Evolutionary conservation across 2,329 filamentous ascomycete genomes (phyloP).

Genomic region (Daldinia eschscholtzii): DNA sequence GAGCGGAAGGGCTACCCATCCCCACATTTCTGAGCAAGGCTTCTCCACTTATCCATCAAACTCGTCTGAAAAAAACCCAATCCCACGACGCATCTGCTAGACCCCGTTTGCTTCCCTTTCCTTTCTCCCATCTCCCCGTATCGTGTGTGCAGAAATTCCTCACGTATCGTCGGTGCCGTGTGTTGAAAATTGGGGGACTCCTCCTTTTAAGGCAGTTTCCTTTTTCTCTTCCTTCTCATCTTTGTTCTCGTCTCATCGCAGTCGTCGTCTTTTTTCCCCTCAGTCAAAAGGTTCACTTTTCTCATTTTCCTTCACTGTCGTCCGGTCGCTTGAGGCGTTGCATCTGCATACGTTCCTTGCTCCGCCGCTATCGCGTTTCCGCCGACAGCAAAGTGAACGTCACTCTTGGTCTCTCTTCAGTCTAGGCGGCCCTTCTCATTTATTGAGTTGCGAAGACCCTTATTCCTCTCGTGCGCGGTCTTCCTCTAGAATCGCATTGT

Average conservation of each 20-base stretch:
- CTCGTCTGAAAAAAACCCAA: conserved; percentile 42
- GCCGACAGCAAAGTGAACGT: conserved; percentile 34
- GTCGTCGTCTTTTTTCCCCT: conserved; percentile 46
- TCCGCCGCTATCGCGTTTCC: conserved; percentile 39
- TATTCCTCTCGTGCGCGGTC: conserved; percentile 33
- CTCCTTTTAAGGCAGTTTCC: conserved; percentile 59
- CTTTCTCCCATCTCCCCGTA: conserved; percentile 53
- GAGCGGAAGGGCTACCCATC: neutral
- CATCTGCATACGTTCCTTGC: conserved; percentile 42
- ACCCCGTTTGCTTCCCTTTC: conserved; percentile 49
- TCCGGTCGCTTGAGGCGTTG: conserved; percentile 41
- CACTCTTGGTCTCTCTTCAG: conserved; percentile 43
- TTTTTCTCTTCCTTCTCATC: conserved; percentile 55
- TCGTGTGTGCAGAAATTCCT: conserved; percentile 52
- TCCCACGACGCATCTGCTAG: conserved; percentile 42
- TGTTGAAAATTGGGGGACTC: conserved; percentile 56
- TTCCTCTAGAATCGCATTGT: conserved; percentile 44
- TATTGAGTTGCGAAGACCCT: conserved; percentile 38
- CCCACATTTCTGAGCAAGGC: conserved; percentile 31
- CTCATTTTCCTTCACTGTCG: conserved; percentile 35
- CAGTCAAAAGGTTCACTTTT: conserved; percentile 41
- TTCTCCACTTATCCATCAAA: conserved; percentile 43
- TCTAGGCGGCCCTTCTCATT: conserved; percentile 42
- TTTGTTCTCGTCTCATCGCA: conserved; percentile 51
- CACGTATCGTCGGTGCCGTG: conserved; percentile 54